Evolutionary conservation across 2,329 filamentous ascomycete species (phyloP).

Genomic region (Penicillium sp.): DNA sequence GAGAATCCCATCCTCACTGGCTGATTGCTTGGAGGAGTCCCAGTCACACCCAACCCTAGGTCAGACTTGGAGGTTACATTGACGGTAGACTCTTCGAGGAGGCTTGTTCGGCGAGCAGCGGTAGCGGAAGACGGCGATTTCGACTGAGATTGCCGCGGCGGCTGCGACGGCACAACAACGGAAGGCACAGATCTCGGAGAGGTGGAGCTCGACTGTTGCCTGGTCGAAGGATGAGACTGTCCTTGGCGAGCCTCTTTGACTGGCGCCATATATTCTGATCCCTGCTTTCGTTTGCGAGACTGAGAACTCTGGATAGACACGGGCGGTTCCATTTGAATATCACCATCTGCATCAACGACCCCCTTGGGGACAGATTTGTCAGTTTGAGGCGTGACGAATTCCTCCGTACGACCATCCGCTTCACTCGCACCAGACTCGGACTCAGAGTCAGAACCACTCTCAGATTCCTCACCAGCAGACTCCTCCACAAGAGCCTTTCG

Average conservation of each 20-base stretch:
- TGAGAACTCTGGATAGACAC: not conserved
- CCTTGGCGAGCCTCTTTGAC: slow-evolving; percentile 26
- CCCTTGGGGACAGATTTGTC: not conserved
- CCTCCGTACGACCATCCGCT: not conserved
- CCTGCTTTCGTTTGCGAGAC: slow-evolving; percentile 29
- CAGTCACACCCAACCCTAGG: slow-evolving; percentile 30
- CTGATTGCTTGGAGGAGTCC: slow-evolving; percentile 25
- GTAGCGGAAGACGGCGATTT: slow-evolving; percentile 15
- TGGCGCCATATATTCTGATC: slow-evolving; percentile 15
- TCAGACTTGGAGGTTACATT: slow-evolving; percentile 9
- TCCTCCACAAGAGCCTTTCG: not conserved
- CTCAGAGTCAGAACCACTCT: not conserved
- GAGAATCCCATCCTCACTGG: not conserved
- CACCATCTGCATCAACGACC: slow-evolving; percentile 10
- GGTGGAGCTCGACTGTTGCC: not conserved
- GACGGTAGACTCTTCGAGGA: not conserved
- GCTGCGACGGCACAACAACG: not conserved
- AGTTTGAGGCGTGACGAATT: not conserved
- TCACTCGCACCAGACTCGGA: not conserved
- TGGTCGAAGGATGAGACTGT: not conserved
- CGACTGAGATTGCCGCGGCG: not conserved
- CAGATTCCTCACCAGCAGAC: not conserved
- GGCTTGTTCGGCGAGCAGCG: slow-evolving; percentile 9
- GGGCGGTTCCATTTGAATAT: slow-evolving; percentile 17
- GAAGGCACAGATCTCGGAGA: not conserved